Base-by-base conservation (phyloP, 202 grass and related monocot species). In the Miscanthus sacchariflorus region DNA sequence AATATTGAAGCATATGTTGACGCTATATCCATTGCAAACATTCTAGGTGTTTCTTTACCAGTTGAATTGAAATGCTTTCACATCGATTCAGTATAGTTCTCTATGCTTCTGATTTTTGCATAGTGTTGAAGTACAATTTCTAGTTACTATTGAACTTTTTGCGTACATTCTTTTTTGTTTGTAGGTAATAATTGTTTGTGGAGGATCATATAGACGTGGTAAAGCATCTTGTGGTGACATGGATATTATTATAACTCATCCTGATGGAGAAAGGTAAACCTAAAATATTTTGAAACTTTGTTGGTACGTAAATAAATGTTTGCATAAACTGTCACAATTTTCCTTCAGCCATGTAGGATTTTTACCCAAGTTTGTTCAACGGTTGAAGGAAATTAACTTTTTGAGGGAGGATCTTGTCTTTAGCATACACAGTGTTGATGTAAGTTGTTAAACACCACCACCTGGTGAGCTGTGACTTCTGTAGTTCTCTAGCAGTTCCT, bases 141-240 rank as follows among this genome's bases (percentile, higher is more conserved):
- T 70, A 52, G 50, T 18, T 48, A 52, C 68, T 40, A 76, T 38
- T 87, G 48, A 76, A 75, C 39, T 28, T 80, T 2, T 54, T 45
- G 40, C 65, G 13, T 3, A 5, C 45, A 9, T 73, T 83, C 23
- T 63, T 92, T 90, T 90, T 90, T 54, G 67, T 81, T 83, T 90
- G 78, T 83, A 98, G 96, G 89, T 95, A 76, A 81, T 88, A 83
- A 88, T 98, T 89, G 78, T 98, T 86, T 96, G 96, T 36, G 94
- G 96, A 86, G 96, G 96, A 93, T 98, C 96, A 40, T 98, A 98
- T 83, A 96, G 94, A 49, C 94, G 96, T 86, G 96, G 94, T 74
- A 98, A 98, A 91, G 73, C 96, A 90, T 95, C 94, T 88, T 96
- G 96, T 61, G 96, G 96, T 33, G 96, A 98, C 88, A 89, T 98